phyloP scores from a whole-genome alignment of 352 stramenopile species.

The Vaucheria bursata region DNA sequence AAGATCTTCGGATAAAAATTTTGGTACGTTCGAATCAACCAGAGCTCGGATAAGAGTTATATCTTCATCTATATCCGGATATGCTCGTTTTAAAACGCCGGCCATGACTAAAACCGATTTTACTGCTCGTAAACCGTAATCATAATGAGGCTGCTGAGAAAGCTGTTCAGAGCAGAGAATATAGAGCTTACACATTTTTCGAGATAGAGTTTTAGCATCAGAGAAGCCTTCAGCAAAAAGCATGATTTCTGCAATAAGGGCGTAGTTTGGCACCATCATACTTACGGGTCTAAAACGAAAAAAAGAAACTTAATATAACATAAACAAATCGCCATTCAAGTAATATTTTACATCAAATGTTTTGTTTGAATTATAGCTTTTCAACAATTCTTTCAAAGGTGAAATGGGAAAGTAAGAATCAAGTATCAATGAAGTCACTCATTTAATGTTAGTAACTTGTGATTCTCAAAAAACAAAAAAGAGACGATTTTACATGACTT shows the following conservation, averaged over 20 bases:
- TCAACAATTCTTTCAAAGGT: too few relatives aligned
- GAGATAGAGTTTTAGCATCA: slow-evolving; percentile 65
- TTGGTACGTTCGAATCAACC: slow-evolving; percentile 85
- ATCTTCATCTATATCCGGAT: slow-evolving; percentile 75
- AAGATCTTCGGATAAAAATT: slow-evolving; percentile 82
- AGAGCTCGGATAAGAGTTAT: slow-evolving; percentile 77
- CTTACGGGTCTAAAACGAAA: slow-evolving; percentile 61
- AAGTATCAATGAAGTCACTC: too few relatives aligned
- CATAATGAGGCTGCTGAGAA: slow-evolving; percentile 81
- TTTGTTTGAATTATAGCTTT: too few relatives aligned
- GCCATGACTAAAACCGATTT: slow-evolving; percentile 78
- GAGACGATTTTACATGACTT: too few relatives aligned
- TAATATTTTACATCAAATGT: too few relatives aligned
- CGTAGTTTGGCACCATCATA: slow-evolving; percentile 85
- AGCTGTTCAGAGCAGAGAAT: slow-evolving; percentile 79
- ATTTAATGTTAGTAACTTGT: too few relatives aligned
- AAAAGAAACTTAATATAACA: too few relatives aligned
- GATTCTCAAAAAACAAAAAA: too few relatives aligned
- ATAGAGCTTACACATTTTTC: slow-evolving; percentile 85
- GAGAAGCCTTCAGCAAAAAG: slow-evolving; percentile 78
- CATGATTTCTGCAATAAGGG: slow-evolving; percentile 73
- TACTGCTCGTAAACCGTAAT: slow-evolving; percentile 80
- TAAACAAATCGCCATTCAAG: too few relatives aligned
- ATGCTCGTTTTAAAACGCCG: slow-evolving; percentile 76
- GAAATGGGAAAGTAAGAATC: too few relatives aligned